Evolutionary conservation across 2,329 filamentous ascomycete genomes (phyloP).

Genomic region (Fusarium sp.): DNA sequence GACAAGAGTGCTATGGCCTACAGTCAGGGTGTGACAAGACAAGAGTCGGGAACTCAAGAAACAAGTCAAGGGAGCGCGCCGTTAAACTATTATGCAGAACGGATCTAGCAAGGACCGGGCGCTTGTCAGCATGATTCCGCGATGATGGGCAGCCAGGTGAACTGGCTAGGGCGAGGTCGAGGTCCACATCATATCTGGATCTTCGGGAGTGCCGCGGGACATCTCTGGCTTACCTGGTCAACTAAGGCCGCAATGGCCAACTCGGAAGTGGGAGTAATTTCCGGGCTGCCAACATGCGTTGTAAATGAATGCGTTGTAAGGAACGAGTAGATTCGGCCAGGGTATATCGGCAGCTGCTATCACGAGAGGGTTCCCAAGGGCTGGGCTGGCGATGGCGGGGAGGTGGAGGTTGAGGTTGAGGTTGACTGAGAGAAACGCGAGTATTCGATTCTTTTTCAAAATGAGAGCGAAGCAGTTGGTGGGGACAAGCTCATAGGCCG

Average conservation of each 20-base stretch:
- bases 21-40: constrained; percentile 63
- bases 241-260: constrained; percentile 47
- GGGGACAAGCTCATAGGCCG: constrained; percentile 10
- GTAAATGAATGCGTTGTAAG: constrained; percentile 39
- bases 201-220: constrained; percentile 47
- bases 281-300: constrained; percentile 43
- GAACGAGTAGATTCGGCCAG: constrained; percentile 39
- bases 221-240: constrained; percentile 45
- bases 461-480: constrained; percentile 45
- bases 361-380: constrained; percentile 34
- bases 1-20: constrained; percentile 54
- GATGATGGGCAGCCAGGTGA: constrained; percentile 37
- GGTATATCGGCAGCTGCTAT: constrained; percentile 37
- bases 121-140: constrained; percentile 45
- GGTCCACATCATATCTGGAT: constrained; percentile 47
- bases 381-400: constrained; percentile 22
- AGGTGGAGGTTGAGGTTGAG: not conserved
- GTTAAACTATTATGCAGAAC: constrained; percentile 43
- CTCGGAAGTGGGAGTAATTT: constrained; percentile 47
- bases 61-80: constrained; percentile 31
- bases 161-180: constrained; percentile 38
- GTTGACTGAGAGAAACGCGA: not conserved
- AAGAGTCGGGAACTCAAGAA: constrained; percentile 60
- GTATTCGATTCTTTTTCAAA: constrained; percentile 25
- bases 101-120: constrained; percentile 43